These are phyloP conservation scores for Fusarium oligoseptatum DNA, from an alignment of 2,329 filamentous ascomycete genomes.

Conservation along the genomic window DNA sequence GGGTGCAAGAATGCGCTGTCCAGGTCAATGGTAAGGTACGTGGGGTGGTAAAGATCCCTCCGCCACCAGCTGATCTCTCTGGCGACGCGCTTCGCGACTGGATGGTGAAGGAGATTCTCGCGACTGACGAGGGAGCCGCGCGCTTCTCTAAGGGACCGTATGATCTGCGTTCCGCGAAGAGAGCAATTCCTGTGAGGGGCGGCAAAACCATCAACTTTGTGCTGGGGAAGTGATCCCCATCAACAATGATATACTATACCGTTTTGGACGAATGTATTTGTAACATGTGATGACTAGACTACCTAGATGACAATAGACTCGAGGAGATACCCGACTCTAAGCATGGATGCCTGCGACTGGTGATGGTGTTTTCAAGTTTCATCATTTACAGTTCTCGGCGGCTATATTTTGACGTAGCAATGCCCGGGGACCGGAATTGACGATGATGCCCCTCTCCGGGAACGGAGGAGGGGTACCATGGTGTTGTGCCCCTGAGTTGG, in stretches of 20 bases:
- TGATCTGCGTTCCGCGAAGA: slow-evolving; percentile 67
- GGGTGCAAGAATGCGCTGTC: slow-evolving; percentile 72
- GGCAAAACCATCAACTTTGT: slow-evolving; percentile 84
- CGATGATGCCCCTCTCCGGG: background rate
- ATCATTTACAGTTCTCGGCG: background rate
- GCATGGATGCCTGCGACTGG: background rate
- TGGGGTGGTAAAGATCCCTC: slow-evolving; percentile 74
- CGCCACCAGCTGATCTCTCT: slow-evolving; percentile 57
- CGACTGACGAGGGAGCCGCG: slow-evolving; percentile 70
- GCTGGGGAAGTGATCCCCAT: slow-evolving; percentile 50
- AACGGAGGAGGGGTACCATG: background rate
- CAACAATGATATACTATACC: background rate
- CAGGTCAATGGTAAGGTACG: slow-evolving; percentile 85
- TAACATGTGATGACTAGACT: background rate
- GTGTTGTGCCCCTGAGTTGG: background rate
- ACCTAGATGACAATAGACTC: background rate
- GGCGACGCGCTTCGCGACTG: slow-evolving; percentile 67
- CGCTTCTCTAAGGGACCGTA: slow-evolving; percentile 64
- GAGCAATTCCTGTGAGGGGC: slow-evolving; percentile 74
- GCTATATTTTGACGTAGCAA: background rate
- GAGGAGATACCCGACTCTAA: background rate
- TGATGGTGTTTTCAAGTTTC: background rate
- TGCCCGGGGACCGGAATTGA: background rate
- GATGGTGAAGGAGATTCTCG: slow-evolving; percentile 72
- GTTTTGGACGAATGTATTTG: background rate